Conservation (phyloP, 2,329 filamentous ascomycete genomes). For the Sporothrix luriei region DNA sequence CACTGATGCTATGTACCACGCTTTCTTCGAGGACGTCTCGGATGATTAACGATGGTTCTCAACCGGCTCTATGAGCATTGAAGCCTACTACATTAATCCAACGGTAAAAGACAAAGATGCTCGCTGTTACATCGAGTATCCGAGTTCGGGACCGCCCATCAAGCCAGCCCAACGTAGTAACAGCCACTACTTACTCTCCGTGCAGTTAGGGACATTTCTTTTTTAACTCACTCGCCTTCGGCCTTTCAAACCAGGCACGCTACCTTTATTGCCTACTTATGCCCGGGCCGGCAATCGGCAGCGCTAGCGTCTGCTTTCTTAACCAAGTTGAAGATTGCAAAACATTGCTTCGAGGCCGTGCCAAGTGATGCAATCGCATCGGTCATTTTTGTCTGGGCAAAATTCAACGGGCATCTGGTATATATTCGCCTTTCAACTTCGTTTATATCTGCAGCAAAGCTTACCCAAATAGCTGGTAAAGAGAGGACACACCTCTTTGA, state of each 20-base stretch:
- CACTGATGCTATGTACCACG: background rate
- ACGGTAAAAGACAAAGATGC: background rate
- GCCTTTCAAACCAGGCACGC: slow-evolving; percentile 11
- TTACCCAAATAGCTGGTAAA: background rate
- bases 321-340: too few relatives aligned
- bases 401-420: background rate
- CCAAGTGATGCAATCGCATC: background rate
- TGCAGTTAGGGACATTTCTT: background rate
- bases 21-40: background rate
- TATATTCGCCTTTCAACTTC: background rate
- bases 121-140: background rate
- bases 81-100: background rate
- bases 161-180: slow-evolving; percentile 16
- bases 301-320: background rate
- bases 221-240: slow-evolving; percentile 6
- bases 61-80: background rate
- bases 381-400: background rate
- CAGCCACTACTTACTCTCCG: background rate
- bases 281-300: slow-evolving; percentile 24
- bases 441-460: slow-evolving; percentile 5
- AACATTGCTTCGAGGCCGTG: background rate
- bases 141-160: slow-evolving; percentile 15
- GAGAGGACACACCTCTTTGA: background rate
- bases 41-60: background rate
- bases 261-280: background rate